Evolutionary conservation across 306 rosid genomes (phyloP).

Genomic region (Cucurbita maxima): DNA sequence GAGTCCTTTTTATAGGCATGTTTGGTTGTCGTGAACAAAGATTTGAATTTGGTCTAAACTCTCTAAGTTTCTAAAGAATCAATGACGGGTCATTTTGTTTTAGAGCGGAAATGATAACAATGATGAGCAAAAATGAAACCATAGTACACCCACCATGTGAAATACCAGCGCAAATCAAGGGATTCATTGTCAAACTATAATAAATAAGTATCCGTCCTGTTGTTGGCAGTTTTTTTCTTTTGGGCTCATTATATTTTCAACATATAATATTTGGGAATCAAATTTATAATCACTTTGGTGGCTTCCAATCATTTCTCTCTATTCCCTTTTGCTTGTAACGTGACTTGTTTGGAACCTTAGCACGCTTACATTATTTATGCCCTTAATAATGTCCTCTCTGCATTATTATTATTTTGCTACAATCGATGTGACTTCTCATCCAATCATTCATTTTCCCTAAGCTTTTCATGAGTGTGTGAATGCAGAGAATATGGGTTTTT

Average conservation of each 20-base stretch:
- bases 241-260: neutral
- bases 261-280: neutral
- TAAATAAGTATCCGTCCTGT: neutral
- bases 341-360: constrained; percentile 5
- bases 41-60: too few species aligned
- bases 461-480: neutral
- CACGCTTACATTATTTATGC: neutral
- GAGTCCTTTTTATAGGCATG: too few species aligned
- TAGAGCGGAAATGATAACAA: neutral
- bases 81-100: neutral
- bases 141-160: constrained; percentile 7
- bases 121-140: neutral
- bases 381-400: neutral
- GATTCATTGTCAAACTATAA: neutral
- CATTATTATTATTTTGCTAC: neutral
- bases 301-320: neutral
- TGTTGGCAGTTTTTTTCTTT: neutral
- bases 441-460: neutral
- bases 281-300: neutral
- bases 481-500: neutral
- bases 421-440: constrained; percentile 2
- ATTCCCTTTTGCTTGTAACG: neutral
- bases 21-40: too few species aligned
- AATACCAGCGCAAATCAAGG: constrained; percentile 5
- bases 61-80: too few species aligned